Evolutionary conservation across 148 eudicot genomes (phyloP), one percentile per base, ranked within the genome.

Genomic region (Camellia granthamiana): DNA sequence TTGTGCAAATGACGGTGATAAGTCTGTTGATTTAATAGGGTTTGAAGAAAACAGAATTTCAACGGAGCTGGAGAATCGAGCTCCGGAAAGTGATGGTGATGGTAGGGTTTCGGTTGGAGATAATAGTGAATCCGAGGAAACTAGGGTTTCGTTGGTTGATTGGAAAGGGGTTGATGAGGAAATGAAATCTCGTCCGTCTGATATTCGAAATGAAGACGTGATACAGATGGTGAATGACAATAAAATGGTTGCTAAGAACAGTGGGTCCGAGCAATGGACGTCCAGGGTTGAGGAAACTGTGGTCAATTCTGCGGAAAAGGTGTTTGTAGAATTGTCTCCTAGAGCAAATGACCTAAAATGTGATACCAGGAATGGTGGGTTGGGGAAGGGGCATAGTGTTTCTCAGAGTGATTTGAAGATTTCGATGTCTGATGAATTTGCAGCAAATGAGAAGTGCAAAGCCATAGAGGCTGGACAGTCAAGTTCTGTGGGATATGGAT

Each of bases 401-500:
- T 46, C 65, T n/a, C 80, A 77, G 41, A 77, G 80, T 47, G 81
- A 87, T 65, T 49, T 83, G 0, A 68, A 76, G 78, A 49, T 86
- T 61, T 78, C 83, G 0, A 69, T 56, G 72, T 78, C 77, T 77
- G 89, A 86, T 75, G 83, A 81, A 21, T 84, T 47, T 75, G 87
- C 74, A 3, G 82, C 70, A 10, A 66, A 77, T 79, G 87, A 81
- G 60, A 30, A 38, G 7, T 75, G 72, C 65, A 82, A 56, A 66
- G 81, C 78, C 2, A 80, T 79, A 64, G 65, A 59, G 49, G 67
- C 21, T 44, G 82, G 79, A 41, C 52, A 76, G 11, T 64, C 65
- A 56, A 76, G 65, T 68, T 59, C 83, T 15, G 38, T 72, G 74
- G 90, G 90, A 47, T 66, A 84, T 55, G 89, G 88, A 6, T 93